A percentile compares a stretch with the other conserved stretches of the same genome.
phyloP scores from a whole-genome alignment of 176 grass and related monocot genomes.

The Juncus effusus region DNA sequence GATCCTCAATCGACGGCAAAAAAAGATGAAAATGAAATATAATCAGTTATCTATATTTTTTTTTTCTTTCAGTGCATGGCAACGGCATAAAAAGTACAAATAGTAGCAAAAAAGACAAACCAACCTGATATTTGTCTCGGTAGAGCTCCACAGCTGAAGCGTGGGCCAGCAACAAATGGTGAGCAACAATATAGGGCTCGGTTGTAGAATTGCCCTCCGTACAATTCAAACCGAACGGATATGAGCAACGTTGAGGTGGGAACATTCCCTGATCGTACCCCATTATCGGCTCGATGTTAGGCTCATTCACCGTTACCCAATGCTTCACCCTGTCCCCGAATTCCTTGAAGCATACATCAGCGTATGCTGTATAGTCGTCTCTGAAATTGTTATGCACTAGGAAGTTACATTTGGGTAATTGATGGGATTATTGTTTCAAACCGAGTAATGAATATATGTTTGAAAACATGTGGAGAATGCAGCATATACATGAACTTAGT shows the following conservation, averaged over 20 bases:
- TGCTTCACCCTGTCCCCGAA: conserved; percentile 70
- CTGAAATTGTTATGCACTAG: conserved; percentile 22
- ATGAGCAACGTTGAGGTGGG: conserved; percentile 61
- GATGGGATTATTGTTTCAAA: no score
- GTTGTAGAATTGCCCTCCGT: conserved; percentile 51
- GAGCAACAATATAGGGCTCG: conserved; percentile 68
- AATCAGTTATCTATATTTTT: no score
- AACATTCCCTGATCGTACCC: conserved; percentile 26
- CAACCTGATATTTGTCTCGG: conserved; percentile 66
- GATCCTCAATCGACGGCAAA: no score
- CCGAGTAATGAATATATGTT: neutral
- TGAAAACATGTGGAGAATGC: neutral
- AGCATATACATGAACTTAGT: conserved; percentile 53
- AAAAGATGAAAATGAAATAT: no score
- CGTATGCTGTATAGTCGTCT: conserved; percentile 63
- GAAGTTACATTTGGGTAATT: no score
- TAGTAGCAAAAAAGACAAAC: neutral
- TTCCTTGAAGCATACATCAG: conserved; percentile 56
- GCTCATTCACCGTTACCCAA: conserved; percentile 70
- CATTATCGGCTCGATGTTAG: conserved; percentile 54
- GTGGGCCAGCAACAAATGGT: conserved; percentile 74
- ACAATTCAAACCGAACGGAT: conserved; percentile 49
- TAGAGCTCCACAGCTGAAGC: conserved; percentile 57
- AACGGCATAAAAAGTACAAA: no score
- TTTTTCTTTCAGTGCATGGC: no score